phyloP scores from a whole-genome alignment of 2,329 filamentous ascomycete species.

The Calcarisporium arbuscula region DNA sequence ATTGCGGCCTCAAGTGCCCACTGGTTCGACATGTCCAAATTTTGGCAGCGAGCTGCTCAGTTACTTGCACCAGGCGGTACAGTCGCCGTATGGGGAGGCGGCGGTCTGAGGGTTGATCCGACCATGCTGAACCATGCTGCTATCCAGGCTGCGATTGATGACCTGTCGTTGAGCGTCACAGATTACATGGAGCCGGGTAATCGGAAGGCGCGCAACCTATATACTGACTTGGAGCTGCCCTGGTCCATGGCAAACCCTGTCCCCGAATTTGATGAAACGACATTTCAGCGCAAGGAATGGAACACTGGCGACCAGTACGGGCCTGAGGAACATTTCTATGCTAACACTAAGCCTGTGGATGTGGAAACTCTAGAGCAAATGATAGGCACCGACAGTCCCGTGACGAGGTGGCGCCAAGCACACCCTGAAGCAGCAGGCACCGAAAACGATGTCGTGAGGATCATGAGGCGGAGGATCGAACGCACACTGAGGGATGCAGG shows the following conservation, averaged over 20 bases:
- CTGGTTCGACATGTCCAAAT: slow-evolving; percentile 50
- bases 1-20: slow-evolving; percentile 46
- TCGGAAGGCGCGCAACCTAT: slow-evolving; percentile 29
- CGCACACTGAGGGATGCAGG: slow-evolving; percentile 24
- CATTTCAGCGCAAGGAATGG: slow-evolving; percentile 39
- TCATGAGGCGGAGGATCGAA: slow-evolving; percentile 20
- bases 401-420: slow-evolving; percentile 38
- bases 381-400: slow-evolving; percentile 30
- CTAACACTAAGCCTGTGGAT: slow-evolving; percentile 12
- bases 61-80: slow-evolving; percentile 47
- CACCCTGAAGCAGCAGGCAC: slow-evolving; percentile 33
- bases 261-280: slow-evolving; percentile 29
- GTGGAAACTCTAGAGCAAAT: slow-evolving; percentile 29
- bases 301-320: too few species aligned
- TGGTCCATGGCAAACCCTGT: slow-evolving; percentile 35
- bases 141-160: slow-evolving; percentile 34
- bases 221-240: slow-evolving; percentile 38
- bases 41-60: slow-evolving; percentile 40
- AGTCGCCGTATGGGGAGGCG: slow-evolving; percentile 43
- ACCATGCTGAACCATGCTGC: slow-evolving; percentile 31
- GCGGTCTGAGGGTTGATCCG: slow-evolving; percentile 20
- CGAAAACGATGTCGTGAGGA: slow-evolving; percentile 29
- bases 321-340: slow-evolving; percentile 24
- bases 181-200: slow-evolving; percentile 37
- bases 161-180: too few species aligned